A percentile compares a stretch with the other conserved stretches of the same genome.
Conservation (phyloP, 2,329 filamentous ascomycete species). For the Diaporthe sp. region DNA sequence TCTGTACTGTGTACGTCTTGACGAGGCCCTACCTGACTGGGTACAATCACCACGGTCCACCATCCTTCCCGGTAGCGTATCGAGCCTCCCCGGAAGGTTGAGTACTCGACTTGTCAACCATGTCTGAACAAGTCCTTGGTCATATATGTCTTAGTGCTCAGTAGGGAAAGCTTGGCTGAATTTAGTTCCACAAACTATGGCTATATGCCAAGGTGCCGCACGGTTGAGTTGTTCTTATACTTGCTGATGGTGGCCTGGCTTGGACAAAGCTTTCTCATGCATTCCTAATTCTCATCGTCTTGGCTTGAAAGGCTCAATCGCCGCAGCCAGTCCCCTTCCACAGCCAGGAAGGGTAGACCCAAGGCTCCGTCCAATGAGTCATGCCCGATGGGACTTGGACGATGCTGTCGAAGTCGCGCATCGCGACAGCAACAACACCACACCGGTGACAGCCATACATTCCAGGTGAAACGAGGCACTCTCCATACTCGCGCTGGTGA, state of each 20-base stretch:
- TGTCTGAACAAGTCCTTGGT: background rate
- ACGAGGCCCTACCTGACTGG: background rate
- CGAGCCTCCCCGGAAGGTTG: background rate
- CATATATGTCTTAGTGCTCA: background rate
- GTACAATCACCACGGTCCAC: too few species aligned
- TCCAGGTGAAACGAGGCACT: background rate
- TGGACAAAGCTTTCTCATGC: background rate
- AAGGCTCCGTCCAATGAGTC: background rate
- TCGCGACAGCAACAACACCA: background rate
- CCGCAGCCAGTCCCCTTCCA: accelerated
- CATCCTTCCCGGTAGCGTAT: background rate
- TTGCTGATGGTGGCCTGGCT: background rate
- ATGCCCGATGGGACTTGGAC: background rate
- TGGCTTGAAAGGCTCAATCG: background rate
- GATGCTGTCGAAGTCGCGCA: background rate
- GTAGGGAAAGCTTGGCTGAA: background rate
- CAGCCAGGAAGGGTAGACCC: accelerated
- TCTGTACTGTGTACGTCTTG: background rate
- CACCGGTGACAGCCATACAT: too few species aligned
- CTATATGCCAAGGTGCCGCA: background rate
- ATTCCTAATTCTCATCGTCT: background rate
- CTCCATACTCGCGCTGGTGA: background rate
- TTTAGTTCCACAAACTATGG: background rate
- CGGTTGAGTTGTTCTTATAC: background rate
- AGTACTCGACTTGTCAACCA: background rate